Percentiles rank a stretch among this genome's conserved stretches.
phyloP scores from a whole-genome alignment of 169 alveolate genomes.

The Cryptosporidium muris region DNA sequence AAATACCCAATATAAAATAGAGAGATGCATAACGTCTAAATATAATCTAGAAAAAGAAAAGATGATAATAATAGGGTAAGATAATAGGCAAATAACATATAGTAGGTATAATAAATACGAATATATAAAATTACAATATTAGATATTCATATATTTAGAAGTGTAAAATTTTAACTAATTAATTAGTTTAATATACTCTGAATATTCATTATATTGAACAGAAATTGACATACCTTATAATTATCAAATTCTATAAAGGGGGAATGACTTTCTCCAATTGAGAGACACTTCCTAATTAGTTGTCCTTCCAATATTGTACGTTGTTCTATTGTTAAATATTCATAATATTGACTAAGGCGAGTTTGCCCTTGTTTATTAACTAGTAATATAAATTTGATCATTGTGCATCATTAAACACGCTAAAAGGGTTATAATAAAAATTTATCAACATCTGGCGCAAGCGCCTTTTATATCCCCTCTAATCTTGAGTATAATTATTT shows the following conservation, averaged over 20 bases:
- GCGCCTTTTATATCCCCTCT: too few relatives aligned
- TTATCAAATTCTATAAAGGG: constrained; percentile 95
- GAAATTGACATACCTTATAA: constrained; percentile 88
- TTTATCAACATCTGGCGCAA: too few relatives aligned
- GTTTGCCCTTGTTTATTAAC: constrained; percentile 99
- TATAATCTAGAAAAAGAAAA: constrained; percentile 29
- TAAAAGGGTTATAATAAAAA: too few relatives aligned
- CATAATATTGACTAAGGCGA: constrained; percentile 91
- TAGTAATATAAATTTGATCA: constrained; percentile 96
- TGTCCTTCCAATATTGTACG: constrained; percentile 95
- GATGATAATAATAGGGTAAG: background rate
- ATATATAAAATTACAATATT: background rate
- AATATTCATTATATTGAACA: background rate
- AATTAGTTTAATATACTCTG: background rate
- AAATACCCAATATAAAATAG: constrained; percentile 93
- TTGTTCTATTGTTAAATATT: constrained; percentile 88
- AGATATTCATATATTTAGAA: background rate
- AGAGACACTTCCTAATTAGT: constrained; percentile 95
- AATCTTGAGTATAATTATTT: too few relatives aligned
- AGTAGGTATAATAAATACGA: background rate
- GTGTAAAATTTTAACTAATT: background rate
- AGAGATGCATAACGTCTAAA: constrained; percentile 96
- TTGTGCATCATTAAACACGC: constrained; percentile 26
- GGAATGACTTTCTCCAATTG: constrained; percentile 94
- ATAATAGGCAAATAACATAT: background rate